phyloP scores from a whole-genome alignment of 108 stramenopile genomes.

The Nannochloropsis salina region DNA sequence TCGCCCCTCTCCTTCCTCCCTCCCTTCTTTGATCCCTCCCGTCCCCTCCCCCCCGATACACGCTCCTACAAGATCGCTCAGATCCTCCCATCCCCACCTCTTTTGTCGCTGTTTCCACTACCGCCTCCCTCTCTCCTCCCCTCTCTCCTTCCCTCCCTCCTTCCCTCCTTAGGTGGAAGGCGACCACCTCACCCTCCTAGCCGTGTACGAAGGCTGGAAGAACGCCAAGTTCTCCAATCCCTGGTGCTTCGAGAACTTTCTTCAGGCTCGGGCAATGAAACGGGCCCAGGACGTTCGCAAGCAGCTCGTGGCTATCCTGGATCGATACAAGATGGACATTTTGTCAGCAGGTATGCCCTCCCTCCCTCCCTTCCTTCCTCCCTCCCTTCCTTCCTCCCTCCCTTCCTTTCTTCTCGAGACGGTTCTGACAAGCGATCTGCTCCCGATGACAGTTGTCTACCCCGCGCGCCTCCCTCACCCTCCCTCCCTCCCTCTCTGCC shows the following conservation, averaged over 20 bases:
- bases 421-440: neutral
- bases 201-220: conserved; percentile 93
- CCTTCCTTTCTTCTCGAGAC: neutral
- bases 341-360: conserved; percentile 61
- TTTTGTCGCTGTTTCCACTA: no score
- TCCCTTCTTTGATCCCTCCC: no score
- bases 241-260: conserved; percentile 98
- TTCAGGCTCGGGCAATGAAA: conserved; percentile 91
- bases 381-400: neutral
- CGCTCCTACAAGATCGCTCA: no score
- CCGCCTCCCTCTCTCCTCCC: no score
- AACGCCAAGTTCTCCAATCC: conserved; percentile 83
- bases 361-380: conserved; percentile 12
- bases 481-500: no score
- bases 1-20: no score
- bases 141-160: no score
- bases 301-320: conserved; percentile 97
- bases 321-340: conserved; percentile 88
- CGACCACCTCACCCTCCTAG: conserved; percentile 90
- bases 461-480: no score
- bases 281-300: conserved; percentile 98
- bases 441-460: no score
- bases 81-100: no score
- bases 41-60: no score
- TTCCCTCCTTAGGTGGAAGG: conserved; percentile 51